phyloP scores from a whole-genome alignment of 441 rosid genomes.

The Corymbia citriodora region DNA sequence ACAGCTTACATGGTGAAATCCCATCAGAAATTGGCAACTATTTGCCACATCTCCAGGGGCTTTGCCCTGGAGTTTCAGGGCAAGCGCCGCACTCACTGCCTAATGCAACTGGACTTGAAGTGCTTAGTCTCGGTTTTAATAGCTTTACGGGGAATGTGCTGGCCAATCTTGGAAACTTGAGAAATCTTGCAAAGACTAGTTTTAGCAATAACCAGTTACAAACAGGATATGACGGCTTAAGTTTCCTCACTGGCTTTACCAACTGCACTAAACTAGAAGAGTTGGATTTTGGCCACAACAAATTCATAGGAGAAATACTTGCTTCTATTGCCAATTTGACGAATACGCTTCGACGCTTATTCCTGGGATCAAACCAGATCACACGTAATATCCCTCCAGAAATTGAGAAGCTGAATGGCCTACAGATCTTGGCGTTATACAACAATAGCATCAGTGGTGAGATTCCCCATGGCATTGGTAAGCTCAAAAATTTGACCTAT shows the following conservation, averaged over 20 bases:
- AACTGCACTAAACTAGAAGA: not conserved
- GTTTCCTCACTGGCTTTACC: not conserved
- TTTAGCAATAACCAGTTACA: not conserved
- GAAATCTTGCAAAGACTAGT: too few species aligned
- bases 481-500: constrained; percentile 14
- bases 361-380: not conserved
- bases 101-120: too few species aligned
- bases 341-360: not conserved
- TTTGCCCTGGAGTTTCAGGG: too few species aligned
- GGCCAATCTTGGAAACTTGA: too few species aligned
- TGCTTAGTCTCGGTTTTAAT: too few species aligned
- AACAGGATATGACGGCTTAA: not conserved
- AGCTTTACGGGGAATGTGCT: too few species aligned
- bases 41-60: not conserved
- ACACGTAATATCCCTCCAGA: not conserved
- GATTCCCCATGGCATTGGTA: constrained; percentile 24
- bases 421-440: not conserved
- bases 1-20: constrained; percentile 3
- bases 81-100: too few species aligned
- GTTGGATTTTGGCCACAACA: not conserved
- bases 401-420: not conserved
- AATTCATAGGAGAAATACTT: constrained; percentile 5
- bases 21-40: constrained; percentile 3
- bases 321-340: not conserved
- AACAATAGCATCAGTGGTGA: constrained; percentile 16